Percentiles rank a stretch among this genome's conserved stretches.
Conservation (phyloP, 139 green algal species). For the Tetratostichococcus sp. region DNA sequence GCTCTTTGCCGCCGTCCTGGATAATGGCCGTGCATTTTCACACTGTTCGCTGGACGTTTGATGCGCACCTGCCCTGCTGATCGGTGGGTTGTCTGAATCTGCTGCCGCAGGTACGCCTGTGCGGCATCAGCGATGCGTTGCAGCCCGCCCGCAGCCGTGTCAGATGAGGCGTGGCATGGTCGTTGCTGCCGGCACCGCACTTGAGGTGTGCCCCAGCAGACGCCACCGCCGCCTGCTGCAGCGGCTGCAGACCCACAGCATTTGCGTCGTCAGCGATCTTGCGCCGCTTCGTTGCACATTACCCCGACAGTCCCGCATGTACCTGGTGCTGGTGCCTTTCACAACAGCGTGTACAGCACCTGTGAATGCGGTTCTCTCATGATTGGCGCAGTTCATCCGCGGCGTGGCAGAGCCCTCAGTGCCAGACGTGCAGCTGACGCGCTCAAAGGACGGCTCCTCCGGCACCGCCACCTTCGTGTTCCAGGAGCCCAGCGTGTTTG, state of each 20-base stretch:
- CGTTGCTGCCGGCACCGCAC: background rate
- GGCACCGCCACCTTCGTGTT: constrained; percentile 92
- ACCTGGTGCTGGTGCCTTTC: no score
- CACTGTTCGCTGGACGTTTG: no score
- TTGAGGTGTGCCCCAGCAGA: background rate
- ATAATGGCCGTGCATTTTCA: no score
- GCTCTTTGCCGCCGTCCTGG: no score
- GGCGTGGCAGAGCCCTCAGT: constrained; percentile 85
- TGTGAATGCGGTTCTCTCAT: constrained; percentile 41
- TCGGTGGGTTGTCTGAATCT: no score
- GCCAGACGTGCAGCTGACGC: constrained; percentile 88
- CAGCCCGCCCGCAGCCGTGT: background rate
- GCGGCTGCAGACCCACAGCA: no score
- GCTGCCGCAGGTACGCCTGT: background rate
- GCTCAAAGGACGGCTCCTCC: constrained; percentile 71
- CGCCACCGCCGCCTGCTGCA: no score
- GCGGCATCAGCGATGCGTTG: background rate
- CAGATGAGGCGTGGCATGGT: background rate
- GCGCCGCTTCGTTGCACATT: no score
- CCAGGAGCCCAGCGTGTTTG: constrained; percentile 86
- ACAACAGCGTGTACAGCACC: background rate
- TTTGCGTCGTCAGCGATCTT: no score
- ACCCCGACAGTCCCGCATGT: no score
- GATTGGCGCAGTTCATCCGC: constrained; percentile 86
- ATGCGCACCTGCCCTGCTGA: no score